Percentiles rank a stretch among this genome's conserved stretches.
Evolutionary conservation across 1,139 yeast genomes (phyloP).

Genomic region (Hyphopichia buzzinii): DNA sequence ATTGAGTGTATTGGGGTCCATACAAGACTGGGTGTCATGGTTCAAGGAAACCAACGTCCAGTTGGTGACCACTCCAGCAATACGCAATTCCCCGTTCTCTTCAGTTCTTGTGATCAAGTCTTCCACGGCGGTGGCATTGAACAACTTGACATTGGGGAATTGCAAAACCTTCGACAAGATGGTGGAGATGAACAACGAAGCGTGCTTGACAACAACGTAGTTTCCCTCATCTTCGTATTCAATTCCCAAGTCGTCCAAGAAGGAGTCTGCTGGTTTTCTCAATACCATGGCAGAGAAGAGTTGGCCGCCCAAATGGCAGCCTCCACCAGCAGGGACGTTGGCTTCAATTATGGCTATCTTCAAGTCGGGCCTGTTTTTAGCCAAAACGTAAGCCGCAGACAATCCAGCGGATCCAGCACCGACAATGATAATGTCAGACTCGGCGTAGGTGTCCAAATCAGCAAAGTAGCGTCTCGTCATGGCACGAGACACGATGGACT

Average conservation of each 20-base stretch:
- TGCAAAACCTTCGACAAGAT: slow-evolving; percentile 65
- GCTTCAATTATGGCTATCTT: slow-evolving; percentile 76
- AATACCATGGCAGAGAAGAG: slow-evolving; percentile 76
- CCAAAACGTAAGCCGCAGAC: slow-evolving; percentile 71
- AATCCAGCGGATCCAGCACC: slow-evolving; percentile 83
- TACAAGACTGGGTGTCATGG: slow-evolving; percentile 76
- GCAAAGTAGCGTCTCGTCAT: slow-evolving; percentile 76
- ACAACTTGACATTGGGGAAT: slow-evolving; percentile 73
- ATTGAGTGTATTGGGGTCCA: slow-evolving; percentile 83
- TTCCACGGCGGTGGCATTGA: slow-evolving; percentile 81
- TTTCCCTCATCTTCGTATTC: slow-evolving; percentile 79
- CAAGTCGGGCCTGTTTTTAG: slow-evolving; percentile 72
- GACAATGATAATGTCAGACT: slow-evolving; percentile 69
- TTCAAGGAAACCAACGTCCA: slow-evolving; percentile 79
- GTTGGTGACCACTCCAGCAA: slow-evolving; percentile 80
- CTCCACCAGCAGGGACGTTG: slow-evolving; percentile 77
- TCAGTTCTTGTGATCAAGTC: slow-evolving; percentile 73
- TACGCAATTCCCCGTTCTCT: slow-evolving; percentile 56
- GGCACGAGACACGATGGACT: slow-evolving; percentile 79
- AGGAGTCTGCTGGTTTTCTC: slow-evolving; percentile 73
- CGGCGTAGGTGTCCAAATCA: slow-evolving; percentile 73
- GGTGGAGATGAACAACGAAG: slow-evolving; percentile 75
- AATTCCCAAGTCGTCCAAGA: slow-evolving; percentile 62
- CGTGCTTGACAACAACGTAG: slow-evolving; percentile 78
- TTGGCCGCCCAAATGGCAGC: slow-evolving; percentile 82